Percentiles rank a stretch among this genome's conserved stretches.
phyloP scores from a whole-genome alignment of 2,329 filamentous ascomycete species.

The Fusarium guadeloupense region DNA sequence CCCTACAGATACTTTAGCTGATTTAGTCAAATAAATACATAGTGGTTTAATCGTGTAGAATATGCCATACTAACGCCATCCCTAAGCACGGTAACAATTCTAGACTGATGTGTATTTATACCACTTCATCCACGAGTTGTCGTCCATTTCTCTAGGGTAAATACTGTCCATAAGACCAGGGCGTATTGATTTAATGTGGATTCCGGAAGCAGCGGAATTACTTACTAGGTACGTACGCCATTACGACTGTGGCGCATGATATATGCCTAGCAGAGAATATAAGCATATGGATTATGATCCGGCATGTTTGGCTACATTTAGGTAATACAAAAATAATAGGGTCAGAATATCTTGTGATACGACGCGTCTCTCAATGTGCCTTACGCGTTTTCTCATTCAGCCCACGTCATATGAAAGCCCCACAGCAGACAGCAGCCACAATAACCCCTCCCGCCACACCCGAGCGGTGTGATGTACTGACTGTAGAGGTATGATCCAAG shows the following conservation, averaged over 20 bases:
- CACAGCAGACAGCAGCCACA: conserved; percentile 31
- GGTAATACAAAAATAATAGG: no score
- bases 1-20: no score
- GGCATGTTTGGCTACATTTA: no score
- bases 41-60: no score
- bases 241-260: conserved; percentile 9
- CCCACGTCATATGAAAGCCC: conserved; percentile 31
- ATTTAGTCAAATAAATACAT: no score
- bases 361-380: conserved; percentile 27
- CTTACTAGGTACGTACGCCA: not conserved
- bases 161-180: no score
- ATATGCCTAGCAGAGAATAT: no score
- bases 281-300: no score
- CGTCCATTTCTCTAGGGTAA: conserved; percentile 19
- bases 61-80: no score
- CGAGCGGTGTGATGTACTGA: conserved; percentile 39
- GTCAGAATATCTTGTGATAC: no score
- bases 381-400: conserved; percentile 25
- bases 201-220: conserved; percentile 31
- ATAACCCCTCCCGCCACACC: conserved; percentile 21
- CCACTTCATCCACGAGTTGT: no score
- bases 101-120: no score
- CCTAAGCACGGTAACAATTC: not conserved
- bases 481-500: conserved; percentile 33
- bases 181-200: conserved; percentile 21